These are phyloP conservation scores for Zelopaecilomyces penicillatus DNA, from an alignment of 2,329 filamentous ascomycete species.

Conservation along the genomic window DNA sequence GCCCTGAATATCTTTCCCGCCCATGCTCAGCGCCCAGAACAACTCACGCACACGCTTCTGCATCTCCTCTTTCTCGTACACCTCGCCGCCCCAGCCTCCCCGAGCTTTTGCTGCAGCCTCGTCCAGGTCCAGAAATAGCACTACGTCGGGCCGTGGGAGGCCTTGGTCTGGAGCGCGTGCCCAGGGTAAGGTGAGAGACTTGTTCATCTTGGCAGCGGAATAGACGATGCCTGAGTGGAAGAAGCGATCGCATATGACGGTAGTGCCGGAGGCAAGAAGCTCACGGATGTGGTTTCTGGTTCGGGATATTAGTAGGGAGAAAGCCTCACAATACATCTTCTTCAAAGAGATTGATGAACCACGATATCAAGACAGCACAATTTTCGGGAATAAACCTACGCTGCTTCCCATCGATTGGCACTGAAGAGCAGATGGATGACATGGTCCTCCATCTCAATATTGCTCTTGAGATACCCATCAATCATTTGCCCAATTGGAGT, in stretches of 20 bases:
- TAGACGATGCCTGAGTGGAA: constrained; percentile 94
- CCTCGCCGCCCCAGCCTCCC: constrained; percentile 82
- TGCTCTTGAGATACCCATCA: constrained; percentile 67
- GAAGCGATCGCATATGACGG: constrained; percentile 83
- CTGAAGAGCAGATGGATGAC: constrained; percentile 85
- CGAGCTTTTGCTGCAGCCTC: constrained; percentile 62
- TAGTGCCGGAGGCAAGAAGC: constrained; percentile 57
- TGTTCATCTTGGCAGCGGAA: constrained; percentile 76
- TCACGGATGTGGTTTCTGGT: constrained; percentile 41
- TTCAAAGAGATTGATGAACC: background rate
- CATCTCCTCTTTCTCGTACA: constrained; percentile 80
- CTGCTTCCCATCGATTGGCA: constrained; percentile 80
- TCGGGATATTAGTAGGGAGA: background rate
- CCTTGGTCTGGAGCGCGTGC: constrained; percentile 78
- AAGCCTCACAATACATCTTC: background rate
- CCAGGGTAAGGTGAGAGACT: constrained; percentile 64
- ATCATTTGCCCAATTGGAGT: constrained; percentile 86
- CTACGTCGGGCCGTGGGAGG: constrained; percentile 77
- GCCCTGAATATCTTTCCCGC: constrained; percentile 29
- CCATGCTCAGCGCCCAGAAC: constrained; percentile 53
- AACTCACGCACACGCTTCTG: constrained; percentile 69
- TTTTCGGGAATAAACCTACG: constrained; percentile 29
- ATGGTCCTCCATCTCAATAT: constrained; percentile 72
- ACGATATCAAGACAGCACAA: background rate
- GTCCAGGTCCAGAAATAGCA: constrained; percentile 78